Base-by-base conservation (phyloP, 2,329 filamentous ascomycete genomes). In the Neofusicoccum umdonicola region DNA sequence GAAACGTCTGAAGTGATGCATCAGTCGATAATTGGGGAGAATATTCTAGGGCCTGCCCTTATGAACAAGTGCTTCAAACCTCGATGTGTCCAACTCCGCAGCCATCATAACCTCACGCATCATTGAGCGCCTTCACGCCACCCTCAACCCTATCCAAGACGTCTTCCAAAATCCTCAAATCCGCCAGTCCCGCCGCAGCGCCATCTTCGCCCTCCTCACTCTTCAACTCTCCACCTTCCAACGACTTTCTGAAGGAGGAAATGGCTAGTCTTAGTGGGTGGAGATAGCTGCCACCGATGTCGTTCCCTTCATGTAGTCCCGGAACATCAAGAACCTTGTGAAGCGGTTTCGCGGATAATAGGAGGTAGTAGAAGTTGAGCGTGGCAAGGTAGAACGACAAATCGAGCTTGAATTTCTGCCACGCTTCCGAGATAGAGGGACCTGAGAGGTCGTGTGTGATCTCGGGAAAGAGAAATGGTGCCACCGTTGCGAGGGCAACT, bases 351-450 rank as follows among this genome's bases (percentile, higher is more conserved):
- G 84, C 84, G 1, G 79, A 80, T 1, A 86, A 74, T 0, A 88
- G 75, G 0, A 87, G 73, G 69, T 85, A 87, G 69, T 87, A 83
- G n/a, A 88, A 81, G 67, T 84, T 88, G 37, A 88, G 76, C 0
- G 81, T 79, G 0, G 84, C 81, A 27, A 87, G 81, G 66, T 85
- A 83, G 69, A 85, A 84, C 1, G 79, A 79, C 41, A 85, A 75
- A 19, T 85, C 83, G 42, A 82, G 80, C 22, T 80, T 77, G 68
- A 85, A 82, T 62, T 80, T 81, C 66, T 78, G 72, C 74, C 78
- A 78, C 1, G 70, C 67, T 13, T 77, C 76, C 37, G 69, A 67
- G 8, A 73, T 61, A 11, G 70, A 69, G 1, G 68, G 67, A 6
- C 77, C 71, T 3, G 74, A 71, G n/a, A 81, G 77, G 17, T 80